Evolutionary conservation across 2,329 filamentous ascomycete species (phyloP).

Genomic region (Scedosporium apiospermum): DNA sequence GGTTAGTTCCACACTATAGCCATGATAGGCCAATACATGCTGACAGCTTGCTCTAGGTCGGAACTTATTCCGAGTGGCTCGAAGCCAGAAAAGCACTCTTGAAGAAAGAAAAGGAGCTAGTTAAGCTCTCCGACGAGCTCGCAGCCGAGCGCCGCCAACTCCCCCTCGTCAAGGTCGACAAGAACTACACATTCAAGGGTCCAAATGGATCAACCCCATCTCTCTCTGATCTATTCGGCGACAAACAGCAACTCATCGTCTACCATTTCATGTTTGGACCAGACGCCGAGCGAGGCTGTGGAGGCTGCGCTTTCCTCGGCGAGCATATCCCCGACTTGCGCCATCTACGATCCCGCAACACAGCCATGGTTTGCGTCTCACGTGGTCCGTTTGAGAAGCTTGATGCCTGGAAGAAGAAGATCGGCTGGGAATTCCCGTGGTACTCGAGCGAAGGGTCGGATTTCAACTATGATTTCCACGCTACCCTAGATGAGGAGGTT

Average conservation of each 20-base stretch:
- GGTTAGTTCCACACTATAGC: background rate
- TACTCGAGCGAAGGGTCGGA: conserved; percentile 23
- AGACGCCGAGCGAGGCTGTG: conserved; percentile 22
- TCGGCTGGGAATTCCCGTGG: conserved; percentile 32
- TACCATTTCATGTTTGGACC: conserved; percentile 38
- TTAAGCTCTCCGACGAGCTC: conserved; percentile 18
- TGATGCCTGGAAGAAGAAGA: conserved; percentile 23
- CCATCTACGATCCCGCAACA: conserved; percentile 27
- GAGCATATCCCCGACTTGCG: conserved; percentile 27
- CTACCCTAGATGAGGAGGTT: conserved; percentile 19
- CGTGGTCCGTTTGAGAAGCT: conserved; percentile 27
- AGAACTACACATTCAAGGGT: conserved; percentile 24
- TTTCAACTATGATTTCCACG: conserved; percentile 32
- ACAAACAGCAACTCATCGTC: conserved; percentile 26
- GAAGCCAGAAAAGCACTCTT: conserved; percentile 22
- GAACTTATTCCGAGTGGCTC: conserved; percentile 24
- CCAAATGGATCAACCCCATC: conserved; percentile 15
- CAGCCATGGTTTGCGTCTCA: conserved; percentile 27
- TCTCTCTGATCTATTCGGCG: conserved; percentile 22
- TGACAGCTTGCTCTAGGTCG: conserved; percentile 15
- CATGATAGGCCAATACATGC: background rate
- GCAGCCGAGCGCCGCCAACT: conserved; percentile 22
- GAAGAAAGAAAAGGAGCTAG: conserved; percentile 23
- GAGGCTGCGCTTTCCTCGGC: conserved; percentile 26
- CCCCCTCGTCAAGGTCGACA: conserved; percentile 28